Percentiles rank a stretch among this genome's conserved stretches.
Evolutionary conservation across 2,329 filamentous ascomycete genomes (phyloP).

Genomic region (Orbilia quercus): DNA sequence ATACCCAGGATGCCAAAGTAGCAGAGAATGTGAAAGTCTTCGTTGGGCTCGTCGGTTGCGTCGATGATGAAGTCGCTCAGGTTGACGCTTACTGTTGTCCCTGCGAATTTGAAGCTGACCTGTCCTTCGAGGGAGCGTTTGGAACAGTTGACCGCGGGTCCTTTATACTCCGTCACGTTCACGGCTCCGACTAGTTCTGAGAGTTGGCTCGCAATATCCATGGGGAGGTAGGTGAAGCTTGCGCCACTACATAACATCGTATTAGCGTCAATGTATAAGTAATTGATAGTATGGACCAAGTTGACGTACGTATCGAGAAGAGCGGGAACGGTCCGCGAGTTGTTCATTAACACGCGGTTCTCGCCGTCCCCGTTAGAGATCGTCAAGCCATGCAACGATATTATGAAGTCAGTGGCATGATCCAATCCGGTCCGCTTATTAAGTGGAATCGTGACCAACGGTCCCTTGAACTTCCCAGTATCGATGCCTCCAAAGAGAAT

Average conservation of each 20-base stretch:
- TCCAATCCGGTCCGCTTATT: constrained; percentile 66
- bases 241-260: constrained; percentile 54
- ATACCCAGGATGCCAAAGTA: constrained; percentile 75
- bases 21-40: constrained; percentile 70
- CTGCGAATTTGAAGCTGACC: constrained; percentile 70
- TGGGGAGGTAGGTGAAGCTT: constrained; percentile 59
- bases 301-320: constrained; percentile 72
- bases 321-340: constrained; percentile 70
- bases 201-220: constrained; percentile 55
- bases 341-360: constrained; percentile 64
- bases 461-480: constrained; percentile 75
- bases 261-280: constrained; percentile 14
- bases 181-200: constrained; percentile 63
- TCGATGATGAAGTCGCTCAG: constrained; percentile 68
- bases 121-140: constrained; percentile 64
- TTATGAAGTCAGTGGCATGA: constrained; percentile 72
- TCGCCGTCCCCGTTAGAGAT: constrained; percentile 61
- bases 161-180: constrained; percentile 68
- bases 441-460: constrained; percentile 75
- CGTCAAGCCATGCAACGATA: constrained; percentile 73
- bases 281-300: not conserved
- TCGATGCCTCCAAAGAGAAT: constrained; percentile 86
- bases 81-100: constrained; percentile 68
- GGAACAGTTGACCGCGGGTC: constrained; percentile 73
- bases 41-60: constrained; percentile 68